These are phyloP conservation scores for baker's yeast (Saccharomyces cerevisiae) DNA, from an alignment of 805 yeast genomes.

Conservation along the genomic window DNA sequence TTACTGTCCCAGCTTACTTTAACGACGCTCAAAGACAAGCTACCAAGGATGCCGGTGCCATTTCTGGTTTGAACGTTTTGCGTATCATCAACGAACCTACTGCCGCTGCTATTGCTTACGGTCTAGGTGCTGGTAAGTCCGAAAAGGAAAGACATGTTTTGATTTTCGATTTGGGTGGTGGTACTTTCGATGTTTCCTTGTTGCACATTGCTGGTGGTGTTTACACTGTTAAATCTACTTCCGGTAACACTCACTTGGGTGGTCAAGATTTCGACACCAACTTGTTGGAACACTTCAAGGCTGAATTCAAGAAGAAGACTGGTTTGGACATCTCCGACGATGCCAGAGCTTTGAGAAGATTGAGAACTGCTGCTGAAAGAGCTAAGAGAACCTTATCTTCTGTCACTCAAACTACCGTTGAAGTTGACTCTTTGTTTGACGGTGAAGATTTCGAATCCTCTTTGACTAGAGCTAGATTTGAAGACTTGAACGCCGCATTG, in stretches of 20 bases:
- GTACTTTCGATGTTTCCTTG: constrained; percentile 95
- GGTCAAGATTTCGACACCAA: constrained; percentile 98
- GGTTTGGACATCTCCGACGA: constrained; percentile 82
- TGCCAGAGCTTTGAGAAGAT: constrained; percentile 94
- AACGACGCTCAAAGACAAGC: constrained; percentile 78
- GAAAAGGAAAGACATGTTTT: constrained; percentile 80
- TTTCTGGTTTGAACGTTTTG: constrained; percentile 69
- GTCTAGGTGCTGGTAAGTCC: constrained; percentile 84
- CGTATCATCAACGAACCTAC: constrained; percentile 79
- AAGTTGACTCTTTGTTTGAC: constrained; percentile 87
- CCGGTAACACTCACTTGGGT: constrained; percentile 99
- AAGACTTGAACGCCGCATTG: constrained; percentile 84
- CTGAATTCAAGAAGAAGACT: constrained; percentile 91
- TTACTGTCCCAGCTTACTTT: constrained; percentile 69
- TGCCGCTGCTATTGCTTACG: constrained; percentile 98
- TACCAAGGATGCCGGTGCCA: constrained; percentile 75
- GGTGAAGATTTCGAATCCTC: constrained; percentile 92
- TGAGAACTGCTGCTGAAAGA: constrained; percentile 97
- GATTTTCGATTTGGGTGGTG: constrained; percentile 96
- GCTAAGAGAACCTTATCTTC: constrained; percentile 97
- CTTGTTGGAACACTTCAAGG: constrained; percentile 84
- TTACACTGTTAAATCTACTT: constrained; percentile 94
- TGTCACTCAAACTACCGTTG: constrained; percentile 90
- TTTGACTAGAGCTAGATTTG: constrained; percentile 95
- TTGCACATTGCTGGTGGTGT: constrained; percentile 92